Evolutionary conservation across 768 basidiomycete genomes (phyloP), one percentile per base, ranked within the genome.

Genomic region (Hericium coralloides): DNA sequence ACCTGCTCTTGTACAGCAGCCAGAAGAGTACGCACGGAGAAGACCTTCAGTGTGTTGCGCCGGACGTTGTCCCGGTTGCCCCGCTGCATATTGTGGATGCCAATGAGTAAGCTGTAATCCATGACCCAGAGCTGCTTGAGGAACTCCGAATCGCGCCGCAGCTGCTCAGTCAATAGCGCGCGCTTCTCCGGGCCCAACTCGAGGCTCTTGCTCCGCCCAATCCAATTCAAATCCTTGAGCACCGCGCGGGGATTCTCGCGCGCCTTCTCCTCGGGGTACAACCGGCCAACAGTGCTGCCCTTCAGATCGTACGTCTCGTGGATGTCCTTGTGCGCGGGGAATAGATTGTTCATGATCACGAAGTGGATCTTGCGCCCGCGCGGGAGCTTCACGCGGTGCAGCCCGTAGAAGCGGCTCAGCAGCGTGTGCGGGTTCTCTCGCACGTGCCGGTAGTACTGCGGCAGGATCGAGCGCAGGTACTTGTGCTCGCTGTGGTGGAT

Each of bases 261-360:
- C 17, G 78, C 80, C 66, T 86, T 89, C 38, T 90, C 91, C 67
- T 95, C 94, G 0, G 93, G 79, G 60, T 92, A 94, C 69, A 84
- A 77, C 23, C 95, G 76, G 0, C 95, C 95, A 1, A 95, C 83
- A 0, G 95, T 94, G 49, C 89, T 92, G 2, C 95, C 95, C 69
- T 99, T 98, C 62, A 98, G 78, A 70, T 99, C 95, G 67, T 89
- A 98, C 31, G 95, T 95, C 75, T 98, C 97, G 71, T 99, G 97
- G 45, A 98, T 79, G 69, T 99, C 97, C 62, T 92, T 85, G 72
- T 98, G 95, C 0, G 97, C 88, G 0, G 97, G 95, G 73, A 99
- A 98, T 26, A 99, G 79, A 69, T 99, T 99, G 76, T 98, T 99
- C 94, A 98, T 98, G 72, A 99, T 97, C 55, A 98, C 93, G 67